A percentile compares a stretch with the other conserved stretches of the same genome.
These are phyloP conservation scores for Hymenoscyphus linearis DNA, from an alignment of 2,329 filamentous ascomycete species.

Conservation along the genomic window DNA sequence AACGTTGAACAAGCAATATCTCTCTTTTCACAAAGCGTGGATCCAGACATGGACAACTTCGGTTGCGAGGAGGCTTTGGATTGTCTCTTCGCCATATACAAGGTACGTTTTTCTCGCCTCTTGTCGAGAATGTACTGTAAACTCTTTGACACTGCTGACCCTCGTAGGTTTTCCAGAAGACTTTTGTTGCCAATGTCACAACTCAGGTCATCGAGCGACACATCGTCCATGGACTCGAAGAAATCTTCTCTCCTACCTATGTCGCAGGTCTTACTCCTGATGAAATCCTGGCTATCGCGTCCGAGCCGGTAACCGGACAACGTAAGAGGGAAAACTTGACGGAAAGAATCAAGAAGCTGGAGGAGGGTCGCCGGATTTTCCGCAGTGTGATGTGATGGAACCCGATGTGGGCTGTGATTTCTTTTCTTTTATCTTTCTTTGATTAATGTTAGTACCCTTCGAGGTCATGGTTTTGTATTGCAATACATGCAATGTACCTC, in stretches of 20 bases:
- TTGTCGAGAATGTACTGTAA: no score
- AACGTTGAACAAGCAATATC: slow-evolving; percentile 11
- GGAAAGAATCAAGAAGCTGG: slow-evolving; percentile 27
- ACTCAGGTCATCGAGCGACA: slow-evolving; percentile 34
- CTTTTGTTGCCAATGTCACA: slow-evolving; percentile 33
- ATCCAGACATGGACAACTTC: slow-evolving; percentile 28
- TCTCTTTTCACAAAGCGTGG: slow-evolving; percentile 1
- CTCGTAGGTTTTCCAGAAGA: slow-evolving; percentile 32
- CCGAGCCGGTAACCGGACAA: slow-evolving; percentile 23
- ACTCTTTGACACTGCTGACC: no score
- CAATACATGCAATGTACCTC: no score
- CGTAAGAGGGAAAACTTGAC: slow-evolving; percentile 23
- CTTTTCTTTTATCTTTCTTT: no score
- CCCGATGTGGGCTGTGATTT: no score
- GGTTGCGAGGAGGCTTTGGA: slow-evolving; percentile 31
- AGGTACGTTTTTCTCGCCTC: no score
- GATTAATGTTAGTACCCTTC: no score
- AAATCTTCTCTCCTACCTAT: slow-evolving; percentile 28
- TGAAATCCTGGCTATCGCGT: slow-evolving; percentile 22
- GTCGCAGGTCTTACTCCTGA: slow-evolving; percentile 17
- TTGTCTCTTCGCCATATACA: slow-evolving; percentile 31
- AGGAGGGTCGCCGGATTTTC: slow-evolving; percentile 20
- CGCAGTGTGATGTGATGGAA: background rate
- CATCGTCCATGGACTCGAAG: slow-evolving; percentile 27
- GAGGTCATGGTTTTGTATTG: no score